Evolutionary conservation across 1,284 basidiomycete genomes (phyloP), one percentile per base, ranked within the genome.

Genomic region (Papiliotrema laurentii): DNA sequence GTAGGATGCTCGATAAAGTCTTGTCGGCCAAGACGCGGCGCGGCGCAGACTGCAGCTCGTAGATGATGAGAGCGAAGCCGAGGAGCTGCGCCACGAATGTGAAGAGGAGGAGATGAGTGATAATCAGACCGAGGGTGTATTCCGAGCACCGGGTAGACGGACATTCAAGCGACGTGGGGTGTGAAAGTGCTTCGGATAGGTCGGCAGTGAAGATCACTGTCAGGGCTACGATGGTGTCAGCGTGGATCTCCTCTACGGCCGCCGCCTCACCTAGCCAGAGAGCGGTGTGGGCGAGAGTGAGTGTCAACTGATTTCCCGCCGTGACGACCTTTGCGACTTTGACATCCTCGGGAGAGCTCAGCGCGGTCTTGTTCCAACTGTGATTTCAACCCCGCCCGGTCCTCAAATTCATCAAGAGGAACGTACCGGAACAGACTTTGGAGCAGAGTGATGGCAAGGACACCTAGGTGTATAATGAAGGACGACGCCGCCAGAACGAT

Each of bases 31-130:
- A 16, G 14, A 50, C 48, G 9, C 48, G 43, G 13, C 37, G 37
- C 21, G 43, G 49, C 18, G 37, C 38, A 3, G 43, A 51, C 22
- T 51, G 49, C 21, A 45, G 30, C 24, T 51, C 37, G 43, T 46
- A 51, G 2, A 51, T 37, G 28, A 51, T 42, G 14, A 46, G 25
- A n/a, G 30, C 31, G 44, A 51, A 30, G 16, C 22, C 25, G 31
- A 46, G 38, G 16, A 45, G 27, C 30, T 51, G 49, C 5, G 39
- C 21, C 16, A 30, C 19, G 21, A 46, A 19, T 4, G 42, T 35
- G 44, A 45, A 46, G 26, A 51, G 22, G 3, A 41, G 26, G 31
- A 51, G 2, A 31, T 51, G 43, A 37, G 43, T 28, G 3, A 46
- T 22, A 18, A 34, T 35, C 31, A 51, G 18, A 24, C 43, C 37